Evolutionary conservation across 768 basidiomycete species (phyloP), one percentile per base, ranked within the genome.

Genomic region (Leucosporidium scottii): DNA sequence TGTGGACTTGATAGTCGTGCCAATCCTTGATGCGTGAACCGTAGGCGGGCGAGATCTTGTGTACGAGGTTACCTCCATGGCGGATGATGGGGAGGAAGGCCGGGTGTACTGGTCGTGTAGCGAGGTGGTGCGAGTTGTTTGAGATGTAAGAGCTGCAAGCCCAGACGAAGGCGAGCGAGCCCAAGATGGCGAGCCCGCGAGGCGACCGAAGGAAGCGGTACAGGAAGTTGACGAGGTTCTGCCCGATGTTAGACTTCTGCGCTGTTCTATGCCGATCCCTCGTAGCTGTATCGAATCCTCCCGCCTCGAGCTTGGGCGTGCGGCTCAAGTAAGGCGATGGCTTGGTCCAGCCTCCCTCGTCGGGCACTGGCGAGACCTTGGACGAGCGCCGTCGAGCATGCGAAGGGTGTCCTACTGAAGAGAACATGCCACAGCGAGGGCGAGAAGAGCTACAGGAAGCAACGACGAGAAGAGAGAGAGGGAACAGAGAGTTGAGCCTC

Each of bases 31-130:
- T 27, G 3, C 56, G 23, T 23, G 56, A 58, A 1, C 65, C 71
- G 21, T 59, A 53, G 28, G 61, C 27, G 30, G 71, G 71, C 25
- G 68, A 66, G 44, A 72, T 34, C 44, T 61, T 59, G 30, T 66
- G 54, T 30, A 69, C 47, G 36, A 62, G 59, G 61, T 62, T 61
- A 30, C 71, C 68, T 15, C 49, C 47, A 20, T 69, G 67, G 0
- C 67, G 71, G 31, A 72, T 68, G 65, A 72, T 49, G n/a, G 71
- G 71, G 31, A 72, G 49, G 47, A 72, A 62, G 15, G 62, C 59
- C 4, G 64, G 71, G 44, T 64, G 54, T 30, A 72, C 64, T 31
- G 71, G 67, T 0, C 61, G 63, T 15, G 39, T 21, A 7, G 71
- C 54, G 36, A 72, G 64, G 15, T 10, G 8, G 62, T 50, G 27